Conservation (phyloP, 2,329 filamentous ascomycete genomes). For the Venturia asperata region DNA sequence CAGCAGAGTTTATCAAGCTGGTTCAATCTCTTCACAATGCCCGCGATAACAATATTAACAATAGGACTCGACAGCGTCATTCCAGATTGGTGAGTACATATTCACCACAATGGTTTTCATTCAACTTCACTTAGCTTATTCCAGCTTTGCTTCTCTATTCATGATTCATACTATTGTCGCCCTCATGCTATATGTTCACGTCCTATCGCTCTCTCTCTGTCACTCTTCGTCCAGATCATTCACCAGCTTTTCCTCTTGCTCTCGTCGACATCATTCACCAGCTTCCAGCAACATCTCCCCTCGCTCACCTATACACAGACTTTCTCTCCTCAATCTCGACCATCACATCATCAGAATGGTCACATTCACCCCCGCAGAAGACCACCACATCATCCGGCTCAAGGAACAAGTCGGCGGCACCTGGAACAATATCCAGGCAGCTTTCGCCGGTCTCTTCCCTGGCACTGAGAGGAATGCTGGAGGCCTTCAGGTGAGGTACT, state of each 20-base stretch:
- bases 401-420: slow-evolving; percentile 5
- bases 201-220: not conserved
- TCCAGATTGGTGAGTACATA: not conserved
- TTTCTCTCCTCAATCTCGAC: not conserved
- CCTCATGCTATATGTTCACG: not conserved
- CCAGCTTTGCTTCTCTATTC: not conserved
- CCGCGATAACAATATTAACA: not conserved
- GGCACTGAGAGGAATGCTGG: not conserved
- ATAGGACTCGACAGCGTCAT: not conserved
- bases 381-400: slow-evolving; percentile 8
- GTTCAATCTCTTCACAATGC: not conserved
- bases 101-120: not conserved
- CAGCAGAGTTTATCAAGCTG: not conserved
- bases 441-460: not conserved
- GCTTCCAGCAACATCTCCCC: too few relatives aligned
- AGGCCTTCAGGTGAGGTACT: slow-evolving; percentile 13
- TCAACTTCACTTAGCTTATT: not conserved
- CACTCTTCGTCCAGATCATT: not conserved
- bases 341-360: not conserved
- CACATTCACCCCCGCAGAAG: slow-evolving; percentile 9
- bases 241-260: not conserved
- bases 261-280: not conserved
- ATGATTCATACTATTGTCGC: not conserved
- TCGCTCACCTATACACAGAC: not conserved
- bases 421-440: not conserved